Conservation (phyloP, 768 basidiomycete species). For the Russula sp. region DNA sequence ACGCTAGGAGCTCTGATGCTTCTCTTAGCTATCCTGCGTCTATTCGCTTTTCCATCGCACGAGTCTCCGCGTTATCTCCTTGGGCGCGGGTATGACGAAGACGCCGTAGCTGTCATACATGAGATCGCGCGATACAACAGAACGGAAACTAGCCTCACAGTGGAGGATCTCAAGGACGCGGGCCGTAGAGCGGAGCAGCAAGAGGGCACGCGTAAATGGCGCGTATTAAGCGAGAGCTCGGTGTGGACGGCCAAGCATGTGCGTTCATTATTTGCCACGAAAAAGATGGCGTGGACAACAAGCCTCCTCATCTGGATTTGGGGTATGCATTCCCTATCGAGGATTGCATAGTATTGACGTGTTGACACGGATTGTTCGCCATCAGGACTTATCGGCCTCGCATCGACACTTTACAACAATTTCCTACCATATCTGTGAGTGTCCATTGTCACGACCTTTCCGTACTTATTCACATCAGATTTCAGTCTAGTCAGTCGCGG, state of each 20-base stretch:
- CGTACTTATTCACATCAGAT: not conserved
- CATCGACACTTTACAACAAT: slow-evolving; percentile 40
- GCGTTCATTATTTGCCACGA: slow-evolving; percentile 59
- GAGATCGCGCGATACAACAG: slow-evolving; percentile 53
- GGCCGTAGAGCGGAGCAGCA: slow-evolving; percentile 30
- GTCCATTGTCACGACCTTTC: not conserved
- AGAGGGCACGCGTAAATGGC: slow-evolving; percentile 24
- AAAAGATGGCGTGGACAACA: slow-evolving; percentile 63
- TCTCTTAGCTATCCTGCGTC: slow-evolving; percentile 50
- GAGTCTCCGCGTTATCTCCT: slow-evolving; percentile 60
- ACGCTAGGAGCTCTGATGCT: slow-evolving; percentile 53
- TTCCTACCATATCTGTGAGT: slow-evolving; percentile 40
- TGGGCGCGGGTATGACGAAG: slow-evolving; percentile 50
- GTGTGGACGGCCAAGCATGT: slow-evolving; percentile 46
- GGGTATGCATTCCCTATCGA: slow-evolving; percentile 38
- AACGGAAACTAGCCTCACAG: slow-evolving; percentile 41
- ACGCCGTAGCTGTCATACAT: slow-evolving; percentile 50
- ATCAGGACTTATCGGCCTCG: slow-evolving; percentile 39
- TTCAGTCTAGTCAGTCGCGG: slow-evolving; percentile 38
- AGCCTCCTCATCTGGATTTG: slow-evolving; percentile 49
- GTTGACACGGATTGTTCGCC: not conserved
- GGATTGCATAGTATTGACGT: not conserved
- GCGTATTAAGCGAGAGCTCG: slow-evolving; percentile 43
- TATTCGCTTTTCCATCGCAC: slow-evolving; percentile 51
- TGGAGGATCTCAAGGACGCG: slow-evolving; percentile 45